A percentile compares a stretch with the other conserved stretches of the same genome.
Evolutionary conservation across 1,139 yeast species (phyloP).

Genomic region (Kazachstania sp.): DNA sequence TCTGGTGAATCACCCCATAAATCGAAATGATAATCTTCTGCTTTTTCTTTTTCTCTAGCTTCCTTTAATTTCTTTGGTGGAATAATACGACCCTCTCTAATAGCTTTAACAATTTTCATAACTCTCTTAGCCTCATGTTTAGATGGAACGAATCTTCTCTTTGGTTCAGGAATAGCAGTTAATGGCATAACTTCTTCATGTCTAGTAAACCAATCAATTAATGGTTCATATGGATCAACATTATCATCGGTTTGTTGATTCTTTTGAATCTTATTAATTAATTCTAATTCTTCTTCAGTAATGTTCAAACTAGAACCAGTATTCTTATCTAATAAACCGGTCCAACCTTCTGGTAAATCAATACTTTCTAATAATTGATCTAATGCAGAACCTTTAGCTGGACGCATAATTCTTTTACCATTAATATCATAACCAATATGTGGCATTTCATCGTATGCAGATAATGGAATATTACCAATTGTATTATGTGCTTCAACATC

Average conservation of each 20-base stretch:
- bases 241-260: conserved; percentile 77
- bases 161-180: conserved; percentile 92
- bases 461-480: conserved; percentile 83
- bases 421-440: conserved; percentile 95
- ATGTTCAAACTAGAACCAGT: conserved; percentile 85
- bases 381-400: conserved; percentile 92
- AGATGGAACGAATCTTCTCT: conserved; percentile 92
- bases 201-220: conserved; percentile 90
- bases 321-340: conserved; percentile 84
- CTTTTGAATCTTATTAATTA: conserved; percentile 75
- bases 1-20: conserved; percentile 70
- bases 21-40: conserved; percentile 52
- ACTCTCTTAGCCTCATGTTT: conserved; percentile 93
- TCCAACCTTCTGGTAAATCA: conserved; percentile 97
- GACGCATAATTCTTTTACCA: conserved; percentile 97
- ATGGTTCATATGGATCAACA: conserved; percentile 85
- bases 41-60: conserved; percentile 43
- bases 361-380: conserved; percentile 82
- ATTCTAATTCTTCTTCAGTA: conserved; percentile 81
- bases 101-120: conserved; percentile 93
- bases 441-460: conserved; percentile 95
- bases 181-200: conserved; percentile 85
- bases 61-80: conserved; percentile 57
- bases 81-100: conserved; percentile 88
- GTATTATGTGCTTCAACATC: conserved; percentile 81